phyloP scores from a whole-genome alignment of 345 rosid species.

The Cardiospermum halicacabum region DNA sequence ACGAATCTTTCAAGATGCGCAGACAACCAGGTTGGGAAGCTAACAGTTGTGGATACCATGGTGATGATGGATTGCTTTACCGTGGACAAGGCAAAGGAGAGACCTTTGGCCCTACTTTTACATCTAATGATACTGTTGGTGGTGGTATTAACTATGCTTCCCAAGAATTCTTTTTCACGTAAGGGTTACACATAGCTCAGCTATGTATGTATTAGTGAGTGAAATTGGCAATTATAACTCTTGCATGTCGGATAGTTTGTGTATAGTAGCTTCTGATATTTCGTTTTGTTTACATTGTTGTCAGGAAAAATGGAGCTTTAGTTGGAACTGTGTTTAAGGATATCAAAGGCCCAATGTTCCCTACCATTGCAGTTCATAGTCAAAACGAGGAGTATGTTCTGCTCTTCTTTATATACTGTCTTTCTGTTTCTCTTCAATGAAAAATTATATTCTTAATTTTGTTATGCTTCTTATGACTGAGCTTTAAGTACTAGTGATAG shows the following conservation, averaged over 20 bases:
- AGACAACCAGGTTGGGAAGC: constrained; percentile 98
- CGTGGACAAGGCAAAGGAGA: constrained; percentile 76
- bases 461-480: too few species aligned
- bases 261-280: constrained; percentile 7
- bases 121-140: constrained; percentile 75
- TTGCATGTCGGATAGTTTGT: too few species aligned
- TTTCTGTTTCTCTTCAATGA: not conserved
- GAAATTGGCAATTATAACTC: too few species aligned
- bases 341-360: constrained; percentile 67
- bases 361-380: constrained; percentile 94
- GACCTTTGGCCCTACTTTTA: constrained; percentile 78
- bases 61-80: constrained; percentile 85
- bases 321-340: constrained; percentile 68
- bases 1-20: constrained; percentile 71
- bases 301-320: constrained; percentile 75
- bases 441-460: too few species aligned
- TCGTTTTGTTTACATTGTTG: constrained; percentile 17
- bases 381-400: constrained; percentile 88
- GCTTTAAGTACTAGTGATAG: too few species aligned
- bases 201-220: too few species aligned
- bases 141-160: constrained; percentile 87
- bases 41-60: constrained; percentile 94
- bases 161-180: constrained; percentile 94
- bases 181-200: constrained; percentile 28
- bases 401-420: constrained; percentile 12